Evolutionary conservation across 2,329 filamentous ascomycete species (phyloP), one percentile per base, ranked within the genome.

Genomic region (Botrytis fabae): DNA sequence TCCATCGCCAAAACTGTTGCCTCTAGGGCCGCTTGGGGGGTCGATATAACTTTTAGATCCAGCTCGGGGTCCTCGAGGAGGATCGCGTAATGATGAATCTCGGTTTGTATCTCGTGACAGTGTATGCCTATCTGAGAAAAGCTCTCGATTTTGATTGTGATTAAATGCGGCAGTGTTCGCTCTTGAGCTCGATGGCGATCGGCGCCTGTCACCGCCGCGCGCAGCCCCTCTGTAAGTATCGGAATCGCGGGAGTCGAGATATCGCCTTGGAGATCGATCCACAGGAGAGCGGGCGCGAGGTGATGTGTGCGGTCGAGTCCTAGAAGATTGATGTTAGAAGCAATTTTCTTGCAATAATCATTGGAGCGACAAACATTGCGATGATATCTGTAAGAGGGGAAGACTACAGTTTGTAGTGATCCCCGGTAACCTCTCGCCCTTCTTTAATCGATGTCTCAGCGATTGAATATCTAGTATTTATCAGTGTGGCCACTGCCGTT

Each of bases 51-150:
- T 84, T 6, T 72, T 72, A 1, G 70, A 72, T 20, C 70, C 70
- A 38, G 92, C 93, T 81, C 95, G 94, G 18, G 94, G 94, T 0
- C 93, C 94, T 72, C 94, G 88, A 4, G 94, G 94, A 2, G 93
- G 91, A 75, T 97, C 93, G 76, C 91, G 87, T 20, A 87, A 85
- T 81, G 80, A 86, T 76, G 77, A 80, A 57, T 81, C 80, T 71
- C 72, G 46, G 18, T 57, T 75, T 62, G 76, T 74, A 46, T 81
- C 80, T n/a, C 70, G 70, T 42, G 70, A 54, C 22, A 64, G 70
- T 25, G 60, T 72, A 46, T 72, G 62, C 20, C 70, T 68, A 68
- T 72, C 70, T 20, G 59, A 44, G 60, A 72, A 72, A 22, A 69
- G 42, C 28, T 72, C 70, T 72, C 70, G 51, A 28, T 72, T 69